Base-by-base conservation (phyloP, 192 early-diverging fungal genomes). In the Podila clonocystis region DNA sequence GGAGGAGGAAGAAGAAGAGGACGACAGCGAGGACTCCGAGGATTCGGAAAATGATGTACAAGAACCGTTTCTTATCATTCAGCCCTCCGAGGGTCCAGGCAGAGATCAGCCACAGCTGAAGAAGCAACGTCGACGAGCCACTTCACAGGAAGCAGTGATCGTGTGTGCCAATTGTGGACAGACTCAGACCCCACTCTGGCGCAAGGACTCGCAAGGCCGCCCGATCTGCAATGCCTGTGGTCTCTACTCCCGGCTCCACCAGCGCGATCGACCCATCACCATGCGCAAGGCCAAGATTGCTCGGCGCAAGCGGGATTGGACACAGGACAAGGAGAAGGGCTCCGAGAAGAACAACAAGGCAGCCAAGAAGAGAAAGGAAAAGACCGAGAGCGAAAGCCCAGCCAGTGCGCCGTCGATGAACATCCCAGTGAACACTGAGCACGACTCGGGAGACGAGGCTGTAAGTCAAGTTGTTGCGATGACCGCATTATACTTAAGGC, bases 171-270 rank as follows among this genome's bases (percentile, higher is more conserved):
- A 94, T 71, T 95, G 94, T 63, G 86, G 87, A 17, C 94, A 94
- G 59, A 94, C 91, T 0, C 87, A 90, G 64, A 95, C 94, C 20
- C 94, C 94, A 12, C 85, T 95, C 59, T 95, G 94, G 94, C 89
- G 94, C 8, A 90, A 94, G 64, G 90, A 93, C 67, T 88, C 90
- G 19, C 84, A 89, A 63, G 93, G 93, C 61, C 86, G 90, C 67
- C 86, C 93, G 7, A 87, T 94, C 24, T 95, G 94, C 75, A 95
- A 95, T 69, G 94, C 94, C 4, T 95, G 94, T 75, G 92, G 93
- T 12, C 75, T 89, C 8, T 89, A 89, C 67, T 74, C 88, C 22
- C 86, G 85, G 11, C 76, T 88, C n/a, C 88, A 89, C 62, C 87
- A 89, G 28, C 69, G 84, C 50, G 84, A 86, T 60, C 76, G 85